These are phyloP conservation scores for Tetrahymena elliotti DNA, from an alignment of 73 alveolate genomes.

Conservation along the genomic window DNA sequence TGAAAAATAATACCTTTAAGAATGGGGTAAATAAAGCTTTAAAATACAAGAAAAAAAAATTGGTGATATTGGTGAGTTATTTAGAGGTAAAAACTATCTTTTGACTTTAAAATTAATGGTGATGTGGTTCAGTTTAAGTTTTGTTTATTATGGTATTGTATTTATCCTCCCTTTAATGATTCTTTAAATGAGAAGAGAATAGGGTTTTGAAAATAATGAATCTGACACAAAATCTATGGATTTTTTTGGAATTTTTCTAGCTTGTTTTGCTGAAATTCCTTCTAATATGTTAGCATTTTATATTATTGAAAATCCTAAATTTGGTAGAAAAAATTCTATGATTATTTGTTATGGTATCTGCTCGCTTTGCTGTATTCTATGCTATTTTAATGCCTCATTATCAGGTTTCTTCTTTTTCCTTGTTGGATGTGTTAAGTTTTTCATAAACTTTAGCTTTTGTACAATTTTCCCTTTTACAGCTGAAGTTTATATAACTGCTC, in stretches of 20 bases:
- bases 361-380: neutral
- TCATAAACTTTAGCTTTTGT: neutral
- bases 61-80: neutral
- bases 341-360: neutral
- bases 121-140: constrained; percentile 32
- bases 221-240: neutral
- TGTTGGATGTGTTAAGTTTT: neutral
- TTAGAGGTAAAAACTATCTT: constrained; percentile 6
- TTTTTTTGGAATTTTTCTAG: neutral
- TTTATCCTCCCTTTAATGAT: constrained; percentile 8
- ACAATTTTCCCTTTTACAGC: constrained; percentile 8
- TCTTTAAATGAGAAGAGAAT: neutral
- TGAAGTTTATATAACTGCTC: constrained; percentile 19
- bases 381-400: neutral
- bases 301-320: neutral
- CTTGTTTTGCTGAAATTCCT: neutral
- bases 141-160: constrained; percentile 29
- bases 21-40: constrained; percentile 15
- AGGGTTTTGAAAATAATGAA: neutral
- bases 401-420: neutral
- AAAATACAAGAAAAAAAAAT: neutral
- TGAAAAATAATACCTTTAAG: neutral
- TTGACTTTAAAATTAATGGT: constrained; percentile 9
- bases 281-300: neutral
- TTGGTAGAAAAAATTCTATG: neutral